Evolutionary conservation across 2,329 filamentous ascomycete species (phyloP).

Genomic region (Alternaria conjuncta): DNA sequence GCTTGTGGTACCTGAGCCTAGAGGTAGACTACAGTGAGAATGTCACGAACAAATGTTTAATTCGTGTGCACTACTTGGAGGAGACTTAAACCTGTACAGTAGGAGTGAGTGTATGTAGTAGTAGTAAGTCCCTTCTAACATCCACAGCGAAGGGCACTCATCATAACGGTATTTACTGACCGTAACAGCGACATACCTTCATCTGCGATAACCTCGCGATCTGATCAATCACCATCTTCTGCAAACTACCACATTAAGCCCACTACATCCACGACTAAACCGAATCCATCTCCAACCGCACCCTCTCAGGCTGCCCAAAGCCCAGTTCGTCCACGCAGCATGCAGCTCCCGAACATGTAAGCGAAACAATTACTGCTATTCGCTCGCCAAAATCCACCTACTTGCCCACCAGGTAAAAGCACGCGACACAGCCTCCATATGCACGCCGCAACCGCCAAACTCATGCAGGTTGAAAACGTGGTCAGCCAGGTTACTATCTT

Average conservation of each 20-base stretch:
- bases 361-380: neutral
- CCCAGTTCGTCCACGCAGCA: neutral
- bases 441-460: neutral
- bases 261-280: neutral
- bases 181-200: too few relatives aligned
- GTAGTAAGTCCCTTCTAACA: neutral
- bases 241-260: neutral
- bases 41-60: neutral
- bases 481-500: neutral
- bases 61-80: too few relatives aligned
- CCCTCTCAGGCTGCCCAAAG: neutral
- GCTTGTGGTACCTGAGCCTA: neutral
- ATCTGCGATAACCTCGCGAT: neutral
- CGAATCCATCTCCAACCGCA: neutral
- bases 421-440: neutral
- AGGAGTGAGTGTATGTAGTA: neutral
- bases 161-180: neutral
- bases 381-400: neutral
- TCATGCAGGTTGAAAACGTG: neutral
- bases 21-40: neutral
- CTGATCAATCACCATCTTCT: neutral
- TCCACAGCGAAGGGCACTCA: neutral
- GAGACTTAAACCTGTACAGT: neutral
- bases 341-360: neutral
- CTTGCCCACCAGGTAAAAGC: neutral